Evolutionary conservation across 495 filamentous ascomycete genomes (phyloP).

Genomic region (Collariella sp.): DNA sequence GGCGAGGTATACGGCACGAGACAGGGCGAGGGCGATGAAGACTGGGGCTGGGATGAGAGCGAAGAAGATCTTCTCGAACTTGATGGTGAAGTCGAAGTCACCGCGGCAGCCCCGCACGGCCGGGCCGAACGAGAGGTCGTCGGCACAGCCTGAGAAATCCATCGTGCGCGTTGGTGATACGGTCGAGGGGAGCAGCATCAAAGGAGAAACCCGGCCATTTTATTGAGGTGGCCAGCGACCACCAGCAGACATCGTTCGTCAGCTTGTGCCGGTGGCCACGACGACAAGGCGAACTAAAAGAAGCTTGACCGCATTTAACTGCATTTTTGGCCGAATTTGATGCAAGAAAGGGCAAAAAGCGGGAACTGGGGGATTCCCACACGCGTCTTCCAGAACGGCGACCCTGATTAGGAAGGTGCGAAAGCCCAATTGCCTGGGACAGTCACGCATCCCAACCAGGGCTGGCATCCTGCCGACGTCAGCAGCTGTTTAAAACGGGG

Average conservation of each 20-base stretch:
- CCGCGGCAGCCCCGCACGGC: constrained; percentile 20
- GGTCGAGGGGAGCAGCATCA: too few relatives aligned
- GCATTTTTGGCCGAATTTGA: neutral
- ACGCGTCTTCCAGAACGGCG: neutral
- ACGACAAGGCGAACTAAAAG: too few relatives aligned
- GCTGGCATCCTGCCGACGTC: neutral
- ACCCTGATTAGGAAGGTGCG: neutral
- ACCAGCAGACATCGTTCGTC: too few relatives aligned
- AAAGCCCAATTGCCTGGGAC: neutral
- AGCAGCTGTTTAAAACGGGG: neutral
- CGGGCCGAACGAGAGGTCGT: constrained; percentile 18
- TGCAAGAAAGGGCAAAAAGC: neutral
- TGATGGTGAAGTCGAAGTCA: constrained; percentile 42
- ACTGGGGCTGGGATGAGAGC: constrained; percentile 34
- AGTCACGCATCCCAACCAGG: neutral
- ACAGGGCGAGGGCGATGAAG: constrained; percentile 33
- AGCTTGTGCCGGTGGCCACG: too few relatives aligned
- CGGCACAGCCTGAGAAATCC: constrained; percentile 18
- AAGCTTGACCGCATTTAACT: too few relatives aligned
- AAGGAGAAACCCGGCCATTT: too few relatives aligned
- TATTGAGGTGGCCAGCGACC: too few relatives aligned
- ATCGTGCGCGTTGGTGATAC: constrained; percentile 1
- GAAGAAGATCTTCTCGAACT: constrained; percentile 41
- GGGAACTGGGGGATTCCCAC: neutral
- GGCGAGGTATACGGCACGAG: constrained; percentile 25